A percentile compares a stretch with the other conserved stretches of the same genome.
These are phyloP conservation scores for Agaricus subrufescens DNA, from an alignment of 768 basidiomycete species.

Conservation along the genomic window DNA sequence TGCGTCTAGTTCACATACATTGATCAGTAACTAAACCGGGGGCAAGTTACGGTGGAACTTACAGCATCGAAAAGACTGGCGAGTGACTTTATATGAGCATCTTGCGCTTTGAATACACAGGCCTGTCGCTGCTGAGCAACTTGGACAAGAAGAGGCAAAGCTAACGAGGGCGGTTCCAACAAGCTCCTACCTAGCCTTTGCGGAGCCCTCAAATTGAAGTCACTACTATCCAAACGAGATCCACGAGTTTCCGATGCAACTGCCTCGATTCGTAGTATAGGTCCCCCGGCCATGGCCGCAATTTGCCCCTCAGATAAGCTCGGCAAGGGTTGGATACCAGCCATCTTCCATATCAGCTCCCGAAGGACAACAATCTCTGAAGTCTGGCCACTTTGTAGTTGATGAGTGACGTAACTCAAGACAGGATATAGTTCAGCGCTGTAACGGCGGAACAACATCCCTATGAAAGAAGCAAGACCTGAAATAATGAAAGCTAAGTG, in stretches of 20 bases:
- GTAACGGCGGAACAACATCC: slow-evolving; percentile 87
- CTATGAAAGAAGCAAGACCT: slow-evolving; percentile 93
- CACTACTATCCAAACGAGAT: slow-evolving; percentile 62
- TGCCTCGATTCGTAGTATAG: slow-evolving; percentile 81
- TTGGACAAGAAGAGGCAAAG: slow-evolving; percentile 87
- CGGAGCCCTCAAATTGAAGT: slow-evolving; percentile 61
- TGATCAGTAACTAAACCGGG: slow-evolving; percentile 13
- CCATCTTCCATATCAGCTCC: slow-evolving; percentile 93
- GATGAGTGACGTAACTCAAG: slow-evolving; percentile 88
- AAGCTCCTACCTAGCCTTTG: slow-evolving; percentile 61
- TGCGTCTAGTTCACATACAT: slow-evolving; percentile 58
- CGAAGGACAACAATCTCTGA: slow-evolving; percentile 90
- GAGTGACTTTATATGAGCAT: slow-evolving; percentile 81
- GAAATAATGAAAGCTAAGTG: slow-evolving; percentile 10
- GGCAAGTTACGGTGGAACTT: slow-evolving; percentile 26
- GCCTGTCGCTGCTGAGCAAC: slow-evolving; percentile 89
- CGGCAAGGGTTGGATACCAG: slow-evolving; percentile 87
- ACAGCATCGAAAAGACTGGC: slow-evolving; percentile 88
- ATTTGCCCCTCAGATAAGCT: slow-evolving; percentile 88
- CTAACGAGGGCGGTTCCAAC: slow-evolving; percentile 59
- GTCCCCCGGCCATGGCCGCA: slow-evolving; percentile 86
- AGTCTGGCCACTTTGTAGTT: slow-evolving; percentile 76
- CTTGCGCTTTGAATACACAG: slow-evolving; percentile 69
- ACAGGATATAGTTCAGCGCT: slow-evolving; percentile 79
- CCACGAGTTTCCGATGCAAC: slow-evolving; percentile 78